A percentile compares a stretch with the other conserved stretches of the same genome.
Evolutionary conservation across 2,329 filamentous ascomycete species (phyloP).

Genomic region (Clonostachys solani): DNA sequence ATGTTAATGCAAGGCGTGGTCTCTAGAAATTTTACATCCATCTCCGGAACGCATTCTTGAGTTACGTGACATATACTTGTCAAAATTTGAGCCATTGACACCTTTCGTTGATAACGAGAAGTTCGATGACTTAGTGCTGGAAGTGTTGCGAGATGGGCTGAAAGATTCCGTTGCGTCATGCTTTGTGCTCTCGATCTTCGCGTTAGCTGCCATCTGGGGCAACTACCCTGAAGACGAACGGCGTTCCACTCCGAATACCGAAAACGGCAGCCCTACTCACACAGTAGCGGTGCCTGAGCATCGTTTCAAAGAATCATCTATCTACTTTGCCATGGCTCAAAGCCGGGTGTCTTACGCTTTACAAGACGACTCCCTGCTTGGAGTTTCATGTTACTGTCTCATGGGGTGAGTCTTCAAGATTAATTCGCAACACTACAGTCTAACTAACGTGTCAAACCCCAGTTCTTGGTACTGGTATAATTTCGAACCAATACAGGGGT

Average conservation of each 20-base stretch:
- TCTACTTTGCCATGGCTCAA: slow-evolving; percentile 8
- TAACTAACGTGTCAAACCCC: not conserved
- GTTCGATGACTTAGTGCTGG: slow-evolving; percentile 3
- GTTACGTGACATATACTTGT: slow-evolving; percentile 5
- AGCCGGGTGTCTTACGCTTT: slow-evolving; percentile 6
- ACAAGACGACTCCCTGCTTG: slow-evolving; percentile 4
- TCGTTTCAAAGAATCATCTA: slow-evolving; percentile 6
- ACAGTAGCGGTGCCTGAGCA: slow-evolving; percentile 7
- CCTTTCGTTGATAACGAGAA: slow-evolving; percentile 6
- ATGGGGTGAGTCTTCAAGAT: slow-evolving; percentile 3
- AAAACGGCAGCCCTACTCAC: not conserved
- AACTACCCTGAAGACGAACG: slow-evolving; percentile 6
- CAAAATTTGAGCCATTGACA: slow-evolving; percentile 5
- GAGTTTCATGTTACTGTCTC: slow-evolving; percentile 5
- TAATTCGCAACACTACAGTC: not conserved
- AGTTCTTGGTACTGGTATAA: slow-evolving; percentile 4
- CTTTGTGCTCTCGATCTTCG: slow-evolving; percentile 6
- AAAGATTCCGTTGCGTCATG: slow-evolving; percentile 6
- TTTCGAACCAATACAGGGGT: slow-evolving; percentile 7
- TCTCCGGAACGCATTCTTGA: slow-evolving; percentile 4
- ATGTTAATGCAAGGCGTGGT: not conserved
- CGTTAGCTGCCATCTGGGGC: slow-evolving; percentile 7
- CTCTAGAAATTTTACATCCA: slow-evolving; percentile 2
- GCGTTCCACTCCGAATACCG: not conserved
- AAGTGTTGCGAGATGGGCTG: slow-evolving; percentile 10